Evolutionary conservation across 225 moss, liverwort and hornwort genomes (phyloP).

Genomic region (Lunularia cruciata): DNA sequence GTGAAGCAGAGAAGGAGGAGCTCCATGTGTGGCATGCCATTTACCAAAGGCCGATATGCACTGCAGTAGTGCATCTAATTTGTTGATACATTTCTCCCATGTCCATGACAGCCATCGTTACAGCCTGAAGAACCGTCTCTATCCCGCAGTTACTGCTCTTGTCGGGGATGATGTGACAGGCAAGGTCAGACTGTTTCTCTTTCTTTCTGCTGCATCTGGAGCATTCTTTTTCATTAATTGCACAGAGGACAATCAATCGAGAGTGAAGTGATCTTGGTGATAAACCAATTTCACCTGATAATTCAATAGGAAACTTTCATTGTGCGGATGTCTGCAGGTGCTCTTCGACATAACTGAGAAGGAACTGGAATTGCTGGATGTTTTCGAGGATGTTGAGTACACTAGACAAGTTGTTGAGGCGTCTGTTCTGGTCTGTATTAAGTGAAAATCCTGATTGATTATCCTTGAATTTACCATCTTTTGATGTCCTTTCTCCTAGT

Average conservation of each 20-base stretch:
- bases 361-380: constrained; percentile 67
- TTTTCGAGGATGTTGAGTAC: constrained; percentile 83
- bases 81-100: too few relatives aligned
- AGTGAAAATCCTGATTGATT: too few relatives aligned
- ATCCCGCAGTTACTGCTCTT: constrained; percentile 60
- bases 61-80: too few relatives aligned
- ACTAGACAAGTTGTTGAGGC: constrained; percentile 52
- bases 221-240: not conserved
- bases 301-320: not conserved
- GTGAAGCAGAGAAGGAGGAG: too few relatives aligned
- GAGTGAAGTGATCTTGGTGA: too few relatives aligned
- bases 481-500: not conserved
- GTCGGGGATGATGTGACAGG: constrained; percentile 66
- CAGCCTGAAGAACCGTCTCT: constrained; percentile 63
- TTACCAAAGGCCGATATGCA: too few relatives aligned
- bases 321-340: constrained; percentile 41
- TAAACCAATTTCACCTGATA: not conserved
- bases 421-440: constrained; percentile 54
- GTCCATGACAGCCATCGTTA: constrained; percentile 92
- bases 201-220: not conserved
- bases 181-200: constrained; percentile 46
- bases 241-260: not conserved
- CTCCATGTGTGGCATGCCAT: too few relatives aligned
- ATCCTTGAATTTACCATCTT: not conserved
- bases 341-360: constrained; percentile 70